Evolutionary conservation across 495 filamentous ascomycete genomes (phyloP).

Genomic region (Rhypophila decipiens): DNA sequence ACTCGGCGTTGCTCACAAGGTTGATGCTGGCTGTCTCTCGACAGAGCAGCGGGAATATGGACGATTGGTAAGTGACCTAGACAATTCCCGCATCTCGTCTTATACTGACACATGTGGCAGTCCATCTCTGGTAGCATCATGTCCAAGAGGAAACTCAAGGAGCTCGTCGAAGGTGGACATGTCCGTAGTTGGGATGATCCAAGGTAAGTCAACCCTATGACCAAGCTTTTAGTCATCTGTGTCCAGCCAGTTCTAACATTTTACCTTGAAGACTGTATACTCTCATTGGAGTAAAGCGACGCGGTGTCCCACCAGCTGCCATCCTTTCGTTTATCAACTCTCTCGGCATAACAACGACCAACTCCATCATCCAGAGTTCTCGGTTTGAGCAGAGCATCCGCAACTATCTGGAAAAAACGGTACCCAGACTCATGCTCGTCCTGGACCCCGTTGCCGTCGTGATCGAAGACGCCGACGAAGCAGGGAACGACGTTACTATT

Average conservation of each 20-base stretch:
- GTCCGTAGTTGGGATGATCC: constrained; percentile 88
- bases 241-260: no score
- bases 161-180: constrained; percentile 63
- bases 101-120: no score
- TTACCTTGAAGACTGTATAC: constrained; percentile 90
- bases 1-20: constrained; percentile 65
- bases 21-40: no score
- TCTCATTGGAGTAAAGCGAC: constrained; percentile 72
- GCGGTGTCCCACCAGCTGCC: constrained; percentile 80
- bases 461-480: constrained; percentile 68
- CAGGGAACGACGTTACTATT: constrained; percentile 47
- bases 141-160: constrained; percentile 73
- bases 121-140: constrained; percentile 77
- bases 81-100: no score
- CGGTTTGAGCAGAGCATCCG: constrained; percentile 77
- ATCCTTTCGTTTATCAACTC: constrained; percentile 84
- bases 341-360: constrained; percentile 75
- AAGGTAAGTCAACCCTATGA: no score
- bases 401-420: constrained; percentile 72
- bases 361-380: constrained; percentile 62
- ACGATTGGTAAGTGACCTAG: no score
- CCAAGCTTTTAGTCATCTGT: no score
- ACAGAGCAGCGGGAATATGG: constrained; percentile 79
- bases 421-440: constrained; percentile 81
- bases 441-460: constrained; percentile 74